Base-by-base conservation (phyloP, 129 eudicot species). In the Chrysanthemum seticuspe region DNA sequence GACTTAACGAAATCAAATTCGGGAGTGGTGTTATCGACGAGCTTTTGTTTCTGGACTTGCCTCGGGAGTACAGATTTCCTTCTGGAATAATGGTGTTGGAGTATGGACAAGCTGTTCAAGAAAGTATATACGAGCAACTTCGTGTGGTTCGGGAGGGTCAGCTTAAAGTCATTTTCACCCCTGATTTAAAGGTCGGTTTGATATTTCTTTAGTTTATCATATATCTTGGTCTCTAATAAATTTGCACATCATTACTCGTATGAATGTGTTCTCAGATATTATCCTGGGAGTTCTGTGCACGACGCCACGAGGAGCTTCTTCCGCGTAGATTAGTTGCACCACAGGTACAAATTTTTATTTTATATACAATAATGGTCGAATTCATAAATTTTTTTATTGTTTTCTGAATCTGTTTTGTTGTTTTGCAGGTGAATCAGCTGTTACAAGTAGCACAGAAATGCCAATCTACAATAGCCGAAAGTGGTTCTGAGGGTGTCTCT, bases 101-200 rank as follows among this genome's bases (percentile, higher is more conserved):
- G 64, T 95, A 88, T 67, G 88, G 88, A 36, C 90, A 88, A 85
- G 96, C 99, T 67, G 96, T 90, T 78, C 95, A 90, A 82, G 99
- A 90, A 76, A 95, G 94, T 61, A 88, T 95, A 44, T 95, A 90
- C 65, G 99, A 95, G 79, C 99, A 95, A 72, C 89, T 95, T 58
- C 97, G 99, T 36, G 96, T 95, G 63, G 90, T 95, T 80, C 97
- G 97, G 51, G 99, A 95, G 83, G 99, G 99, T 70, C 97, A 82
- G 51, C 96, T 95, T 40, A 90, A 96, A 49, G 86, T 95, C 47
- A 70, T 88, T 63, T 95, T 95, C 49, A 71, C 96, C 60, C 87
- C 96, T 25, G 99, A 95, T 72, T 67, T 95, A 48, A 95, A 95
- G 95, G 97, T 90, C 48, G 57, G 66, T 76, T 12, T 31, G 6